Conservation (phyloP, 768 basidiomycete species). For the Termitomyces heimii region DNA sequence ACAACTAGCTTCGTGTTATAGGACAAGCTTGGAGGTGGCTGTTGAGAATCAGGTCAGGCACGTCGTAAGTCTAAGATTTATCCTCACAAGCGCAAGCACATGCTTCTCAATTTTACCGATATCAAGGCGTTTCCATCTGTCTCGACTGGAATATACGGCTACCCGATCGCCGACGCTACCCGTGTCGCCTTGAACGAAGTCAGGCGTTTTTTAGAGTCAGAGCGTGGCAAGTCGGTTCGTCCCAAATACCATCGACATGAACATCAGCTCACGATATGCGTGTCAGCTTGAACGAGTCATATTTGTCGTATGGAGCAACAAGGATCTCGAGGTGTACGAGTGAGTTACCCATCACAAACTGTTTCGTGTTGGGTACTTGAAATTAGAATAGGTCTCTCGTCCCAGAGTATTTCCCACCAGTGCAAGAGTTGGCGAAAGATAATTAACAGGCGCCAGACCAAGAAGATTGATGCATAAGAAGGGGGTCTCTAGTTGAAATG, state of each 20-base stretch:
- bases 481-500: no score
- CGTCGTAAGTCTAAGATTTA: constrained; percentile 41
- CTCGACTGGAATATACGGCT: constrained; percentile 75
- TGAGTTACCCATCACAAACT: constrained; percentile 29
- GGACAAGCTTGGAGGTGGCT: constrained; percentile 55
- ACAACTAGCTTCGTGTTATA: constrained; percentile 66
- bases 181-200: constrained; percentile 58
- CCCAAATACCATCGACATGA: neutral
- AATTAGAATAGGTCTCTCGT: constrained; percentile 33
- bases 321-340: constrained; percentile 62
- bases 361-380: neutral
- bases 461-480: neutral
- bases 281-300: constrained; percentile 62
- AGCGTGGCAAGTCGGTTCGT: constrained; percentile 40
- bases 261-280: neutral
- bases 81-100: neutral
- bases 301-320: constrained; percentile 68
- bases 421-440: neutral
- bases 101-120: neutral
- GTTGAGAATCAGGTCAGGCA: constrained; percentile 53
- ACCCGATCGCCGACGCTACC: constrained; percentile 71
- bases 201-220: constrained; percentile 51
- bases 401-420: constrained; percentile 58
- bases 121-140: constrained; percentile 73
- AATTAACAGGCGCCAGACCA: neutral